Base-by-base conservation (phyloP, 1,284 basidiomycete genomes). In the Ganoderma multipileum region DNA sequence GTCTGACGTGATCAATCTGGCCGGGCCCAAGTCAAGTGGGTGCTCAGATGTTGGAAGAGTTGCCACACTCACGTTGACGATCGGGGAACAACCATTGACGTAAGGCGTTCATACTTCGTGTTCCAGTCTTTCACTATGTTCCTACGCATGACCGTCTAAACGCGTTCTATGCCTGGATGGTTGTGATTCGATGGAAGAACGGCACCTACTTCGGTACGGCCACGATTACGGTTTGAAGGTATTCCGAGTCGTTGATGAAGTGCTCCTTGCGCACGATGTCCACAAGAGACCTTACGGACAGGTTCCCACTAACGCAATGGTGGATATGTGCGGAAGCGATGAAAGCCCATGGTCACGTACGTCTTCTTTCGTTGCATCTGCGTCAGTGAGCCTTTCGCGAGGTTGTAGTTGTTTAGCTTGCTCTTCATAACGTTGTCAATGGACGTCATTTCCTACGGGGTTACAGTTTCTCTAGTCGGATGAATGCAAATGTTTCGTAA, bases 361-460 rank as follows among this genome's bases (percentile, higher is more conserved):
- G 89, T 91, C 85, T 95, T 95, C 88, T 96, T 98, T 72, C 97
- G 90, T 79, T 98, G 95, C 84, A 99, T 90, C 77, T 95, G 93
- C n/a, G 91, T 90, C 68, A 99, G 84, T 58, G 94, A 92, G 0
- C 97, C 96, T 81, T 99, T 99, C 64, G 96, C 94, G 26, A 97
- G 84, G 77, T 97, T 97, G 82, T 99, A 99, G 76, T 91, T 92
- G 76, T 92, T 94, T 41, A 97, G 83, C 81, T 98, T 98, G 68
- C 91, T 86, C 85, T 94, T 97, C 88, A 96, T 92, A 47, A 92
- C 89, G 77, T 91, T 92, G 80, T 97, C 95, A 72, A 97, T 95
- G 28, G 94, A 94, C 47, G 86, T 86, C 90, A 96, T 93, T 85
- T 97, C 95, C 95, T 96, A 73, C 39, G 26, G 65, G 26, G 23